Conservation (phyloP, 169 alveolate species). For the Theileria orientalis region DNA sequence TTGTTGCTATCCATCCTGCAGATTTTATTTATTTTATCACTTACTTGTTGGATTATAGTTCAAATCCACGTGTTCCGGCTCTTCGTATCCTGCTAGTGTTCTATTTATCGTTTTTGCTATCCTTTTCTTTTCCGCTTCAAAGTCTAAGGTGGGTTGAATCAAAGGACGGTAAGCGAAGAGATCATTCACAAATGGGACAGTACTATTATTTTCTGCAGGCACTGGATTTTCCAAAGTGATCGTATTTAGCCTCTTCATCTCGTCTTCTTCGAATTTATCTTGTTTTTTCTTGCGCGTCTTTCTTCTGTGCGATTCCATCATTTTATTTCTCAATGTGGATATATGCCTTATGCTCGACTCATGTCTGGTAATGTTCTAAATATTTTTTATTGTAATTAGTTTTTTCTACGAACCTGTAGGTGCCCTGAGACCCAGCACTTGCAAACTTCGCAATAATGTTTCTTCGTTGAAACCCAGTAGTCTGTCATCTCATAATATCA, state of each 20-base stretch:
- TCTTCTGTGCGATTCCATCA: conserved; percentile 57
- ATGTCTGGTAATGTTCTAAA: conserved; percentile 60
- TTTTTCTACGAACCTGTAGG: conserved; percentile 19
- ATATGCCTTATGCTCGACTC: conserved; percentile 56
- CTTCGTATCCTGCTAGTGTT: conserved; percentile 31
- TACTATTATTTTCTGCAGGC: conserved; percentile 1
- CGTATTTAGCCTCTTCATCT: conserved; percentile 61
- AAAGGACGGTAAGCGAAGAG: conserved; percentile 11
- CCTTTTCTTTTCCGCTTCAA: conserved; percentile 41
- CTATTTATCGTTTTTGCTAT: conserved; percentile 14
- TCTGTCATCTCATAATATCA: conserved; percentile 59
- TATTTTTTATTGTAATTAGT: not conserved
- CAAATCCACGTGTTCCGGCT: conserved; percentile 11
- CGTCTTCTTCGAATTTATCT: conserved; percentile 60
- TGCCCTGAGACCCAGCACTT: conserved; percentile 66
- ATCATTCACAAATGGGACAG: not conserved
- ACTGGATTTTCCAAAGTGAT: conserved; percentile 61
- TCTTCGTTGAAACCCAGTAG: conserved; percentile 69
- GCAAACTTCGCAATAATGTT: conserved; percentile 71
- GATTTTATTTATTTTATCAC: not conserved
- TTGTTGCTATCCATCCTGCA: conserved; percentile 58
- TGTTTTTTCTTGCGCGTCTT: conserved; percentile 27
- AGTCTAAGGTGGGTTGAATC: conserved; percentile 34
- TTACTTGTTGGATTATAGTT: conserved; percentile 17
- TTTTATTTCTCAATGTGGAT: conserved; percentile 46